Conservation (phyloP, 306 rosid species). For the Datisca glomerata region DNA sequence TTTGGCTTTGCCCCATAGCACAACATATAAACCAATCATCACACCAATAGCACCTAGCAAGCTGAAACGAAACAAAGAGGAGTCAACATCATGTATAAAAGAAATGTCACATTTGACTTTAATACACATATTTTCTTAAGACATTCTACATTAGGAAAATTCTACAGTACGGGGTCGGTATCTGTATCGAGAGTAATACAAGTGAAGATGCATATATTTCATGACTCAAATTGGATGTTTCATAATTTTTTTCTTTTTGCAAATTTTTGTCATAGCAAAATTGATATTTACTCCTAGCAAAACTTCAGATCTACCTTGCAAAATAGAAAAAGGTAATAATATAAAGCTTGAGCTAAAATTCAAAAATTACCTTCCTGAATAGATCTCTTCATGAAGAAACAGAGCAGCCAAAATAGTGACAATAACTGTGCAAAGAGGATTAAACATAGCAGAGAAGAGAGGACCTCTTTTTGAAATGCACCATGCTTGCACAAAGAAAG, state of each 20-base stretch:
- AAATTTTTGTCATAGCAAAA: too few relatives aligned
- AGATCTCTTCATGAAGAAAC: conserved; percentile 32
- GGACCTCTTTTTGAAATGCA: conserved; percentile 41
- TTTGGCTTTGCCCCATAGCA: conserved; percentile 55
- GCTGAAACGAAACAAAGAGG: conserved; percentile 19
- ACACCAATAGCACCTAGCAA: conserved; percentile 32
- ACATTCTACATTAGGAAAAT: too few relatives aligned
- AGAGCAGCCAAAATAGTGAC: conserved; percentile 32
- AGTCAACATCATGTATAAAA: not conserved
- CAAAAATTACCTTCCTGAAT: conserved; percentile 18
- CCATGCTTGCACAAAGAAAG: conserved; percentile 44
- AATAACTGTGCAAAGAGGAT: conserved; percentile 32
- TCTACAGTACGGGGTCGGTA: too few relatives aligned
- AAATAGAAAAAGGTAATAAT: not conserved
- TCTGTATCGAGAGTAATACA: too few relatives aligned
- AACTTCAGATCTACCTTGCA: not conserved
- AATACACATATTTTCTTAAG: not conserved
- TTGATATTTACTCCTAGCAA: not conserved
- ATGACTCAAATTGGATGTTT: too few relatives aligned
- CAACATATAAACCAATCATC: conserved; percentile 35
- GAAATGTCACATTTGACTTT: not conserved
- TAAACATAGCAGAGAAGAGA: conserved; percentile 38
- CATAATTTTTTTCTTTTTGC: too few relatives aligned
- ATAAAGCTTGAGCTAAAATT: not conserved
- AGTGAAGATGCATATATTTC: too few relatives aligned